phyloP scores from a whole-genome alignment of 2,329 filamentous ascomycete species.

The Trichoderma sp. region DNA sequence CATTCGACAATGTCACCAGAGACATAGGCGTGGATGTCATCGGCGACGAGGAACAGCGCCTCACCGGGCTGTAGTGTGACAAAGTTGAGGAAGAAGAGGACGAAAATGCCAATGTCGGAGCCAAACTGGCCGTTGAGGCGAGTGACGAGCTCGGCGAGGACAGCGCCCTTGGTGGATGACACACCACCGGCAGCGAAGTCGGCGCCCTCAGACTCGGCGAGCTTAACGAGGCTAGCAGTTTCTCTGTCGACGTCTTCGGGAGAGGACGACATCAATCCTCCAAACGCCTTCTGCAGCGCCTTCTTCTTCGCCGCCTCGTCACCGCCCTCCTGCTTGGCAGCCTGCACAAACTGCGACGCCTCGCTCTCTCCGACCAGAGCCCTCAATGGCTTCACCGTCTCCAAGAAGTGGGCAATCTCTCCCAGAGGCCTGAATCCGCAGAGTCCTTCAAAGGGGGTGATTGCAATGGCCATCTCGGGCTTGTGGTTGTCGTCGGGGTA shows the following conservation, averaged over 20 bases:
- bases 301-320: constrained; percentile 68
- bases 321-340: constrained; percentile 40
- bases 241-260: constrained; percentile 55
- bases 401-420: constrained; percentile 84
- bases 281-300: constrained; percentile 72
- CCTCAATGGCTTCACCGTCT: constrained; percentile 55
- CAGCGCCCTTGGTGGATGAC: constrained; percentile 63
- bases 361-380: constrained; percentile 65
- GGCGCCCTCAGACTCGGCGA: constrained; percentile 65
- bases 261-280: constrained; percentile 75
- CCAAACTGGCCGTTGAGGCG: constrained; percentile 84
- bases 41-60: constrained; percentile 92
- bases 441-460: constrained; percentile 92
- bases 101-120: constrained; percentile 86
- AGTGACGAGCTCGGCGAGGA: constrained; percentile 72
- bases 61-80: constrained; percentile 85
- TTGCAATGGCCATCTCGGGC: constrained; percentile 97
- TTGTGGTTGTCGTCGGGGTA: constrained; percentile 99
- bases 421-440: constrained; percentile 88
- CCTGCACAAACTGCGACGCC: constrained; percentile 54
- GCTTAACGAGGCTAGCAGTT: constrained; percentile 65
- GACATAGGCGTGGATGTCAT: constrained; percentile 95
- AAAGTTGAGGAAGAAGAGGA: constrained; percentile 96
- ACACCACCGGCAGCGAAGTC: constrained; percentile 75
- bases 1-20: constrained; percentile 96